Conservation (phyloP, 768 basidiomycete genomes). For the Mrakia gelida region DNA sequence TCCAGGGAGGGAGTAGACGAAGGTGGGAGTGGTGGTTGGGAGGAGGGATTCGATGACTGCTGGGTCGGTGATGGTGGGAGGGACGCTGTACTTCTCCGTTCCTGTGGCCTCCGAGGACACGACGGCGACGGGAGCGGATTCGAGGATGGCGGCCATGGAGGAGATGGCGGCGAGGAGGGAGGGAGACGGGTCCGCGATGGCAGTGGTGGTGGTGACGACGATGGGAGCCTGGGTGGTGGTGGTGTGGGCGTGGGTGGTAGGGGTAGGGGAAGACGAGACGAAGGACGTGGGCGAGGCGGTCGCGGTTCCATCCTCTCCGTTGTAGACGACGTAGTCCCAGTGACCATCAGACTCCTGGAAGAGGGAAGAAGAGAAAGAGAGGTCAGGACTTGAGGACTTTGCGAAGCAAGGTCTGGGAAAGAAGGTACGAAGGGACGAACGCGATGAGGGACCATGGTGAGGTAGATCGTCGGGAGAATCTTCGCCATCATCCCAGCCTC, state of each 20-base stretch:
- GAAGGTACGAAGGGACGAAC: not conserved
- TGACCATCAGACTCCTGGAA: constrained; percentile 1
- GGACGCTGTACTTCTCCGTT: not conserved
- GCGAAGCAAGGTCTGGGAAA: not conserved
- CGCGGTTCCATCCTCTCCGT: constrained; percentile 1
- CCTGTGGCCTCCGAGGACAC: not conserved
- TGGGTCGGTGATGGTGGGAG: not conserved
- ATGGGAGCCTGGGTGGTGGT: not conserved
- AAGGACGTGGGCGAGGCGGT: constrained; percentile 8
- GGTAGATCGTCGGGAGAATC: constrained; percentile 7
- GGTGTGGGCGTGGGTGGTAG: not conserved
- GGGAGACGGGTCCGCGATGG: not conserved
- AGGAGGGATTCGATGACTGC: constrained; percentile 11
- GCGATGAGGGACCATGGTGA: constrained; percentile 4
- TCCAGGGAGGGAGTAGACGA: constrained; percentile 21
- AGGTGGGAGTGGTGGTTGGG: constrained; percentile 11
- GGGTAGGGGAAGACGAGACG: not conserved
- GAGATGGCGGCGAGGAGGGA: not conserved
- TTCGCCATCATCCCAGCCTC: constrained; percentile 7
- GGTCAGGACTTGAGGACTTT: not conserved
- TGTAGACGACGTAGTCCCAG: constrained; percentile 19
- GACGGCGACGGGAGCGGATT: constrained; percentile 2
- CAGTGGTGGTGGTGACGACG: not conserved
- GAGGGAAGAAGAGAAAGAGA: not conserved
- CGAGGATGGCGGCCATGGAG: not conserved